A percentile compares a stretch with the other conserved stretches of the same genome.
Evolutionary conservation across 2,329 filamentous ascomycete genomes (phyloP).

Genomic region (Penicillium sclerotigenum): DNA sequence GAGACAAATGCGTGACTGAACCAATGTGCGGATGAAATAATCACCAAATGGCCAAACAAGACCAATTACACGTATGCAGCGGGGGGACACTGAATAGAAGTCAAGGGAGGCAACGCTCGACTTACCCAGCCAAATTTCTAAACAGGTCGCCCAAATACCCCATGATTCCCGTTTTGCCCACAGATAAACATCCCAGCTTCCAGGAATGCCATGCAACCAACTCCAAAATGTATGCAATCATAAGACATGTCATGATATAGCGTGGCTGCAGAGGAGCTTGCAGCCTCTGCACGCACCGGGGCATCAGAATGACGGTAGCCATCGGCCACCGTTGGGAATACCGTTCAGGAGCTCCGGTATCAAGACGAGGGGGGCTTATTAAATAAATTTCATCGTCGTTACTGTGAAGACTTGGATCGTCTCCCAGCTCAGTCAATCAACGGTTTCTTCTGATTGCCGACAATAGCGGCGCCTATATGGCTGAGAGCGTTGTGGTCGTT

Average conservation of each 20-base stretch:
- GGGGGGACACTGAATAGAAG: background rate
- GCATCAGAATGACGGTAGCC: background rate
- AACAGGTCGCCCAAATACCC: constrained; percentile 18
- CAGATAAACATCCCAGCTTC: constrained; percentile 22
- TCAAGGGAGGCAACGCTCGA: background rate
- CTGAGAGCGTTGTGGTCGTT: constrained; percentile 65
- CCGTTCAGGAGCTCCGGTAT: background rate
- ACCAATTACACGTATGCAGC: background rate
- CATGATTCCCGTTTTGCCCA: constrained; percentile 9
- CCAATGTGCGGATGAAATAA: background rate
- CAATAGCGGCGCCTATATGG: constrained; percentile 60
- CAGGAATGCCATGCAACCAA: constrained; percentile 32
- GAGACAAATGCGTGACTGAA: background rate
- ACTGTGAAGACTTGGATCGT: constrained; percentile 13
- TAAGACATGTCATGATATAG: constrained; percentile 30
- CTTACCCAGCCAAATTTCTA: background rate
- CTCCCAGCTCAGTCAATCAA: constrained; percentile 59
- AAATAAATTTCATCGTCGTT: constrained; percentile 18
- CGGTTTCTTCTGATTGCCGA: constrained; percentile 60
- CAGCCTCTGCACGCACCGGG: constrained; percentile 1
- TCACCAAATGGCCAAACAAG: background rate
- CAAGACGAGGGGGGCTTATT: constrained; percentile 12
- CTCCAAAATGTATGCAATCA: constrained; percentile 38
- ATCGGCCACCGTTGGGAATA: constrained; percentile 9
- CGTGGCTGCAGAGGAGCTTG: background rate